phyloP scores from a whole-genome alignment of 768 basidiomycete species.

The Russula griseocarnosa region DNA sequence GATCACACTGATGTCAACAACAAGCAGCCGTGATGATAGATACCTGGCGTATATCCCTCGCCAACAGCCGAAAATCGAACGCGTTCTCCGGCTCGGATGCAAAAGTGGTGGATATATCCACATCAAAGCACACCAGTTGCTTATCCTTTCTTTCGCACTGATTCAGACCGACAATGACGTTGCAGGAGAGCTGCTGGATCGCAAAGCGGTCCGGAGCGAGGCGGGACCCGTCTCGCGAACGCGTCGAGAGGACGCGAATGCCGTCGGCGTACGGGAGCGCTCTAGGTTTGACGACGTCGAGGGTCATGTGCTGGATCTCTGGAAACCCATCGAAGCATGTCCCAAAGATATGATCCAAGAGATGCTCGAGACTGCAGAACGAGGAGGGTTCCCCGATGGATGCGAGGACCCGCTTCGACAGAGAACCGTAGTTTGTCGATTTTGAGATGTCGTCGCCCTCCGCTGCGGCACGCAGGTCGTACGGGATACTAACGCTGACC shows the following conservation, averaged over 20 bases:
- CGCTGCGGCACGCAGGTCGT: slow-evolving; percentile 50
- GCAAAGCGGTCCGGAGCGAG: slow-evolving; percentile 26
- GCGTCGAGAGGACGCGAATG: slow-evolving; percentile 41
- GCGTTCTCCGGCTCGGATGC: slow-evolving; percentile 7
- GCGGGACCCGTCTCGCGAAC: slow-evolving; percentile 29
- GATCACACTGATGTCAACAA: not conserved
- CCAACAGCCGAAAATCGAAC: slow-evolving; percentile 44
- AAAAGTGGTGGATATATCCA: slow-evolving; percentile 36
- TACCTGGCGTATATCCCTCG: slow-evolving; percentile 37
- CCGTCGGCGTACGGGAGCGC: slow-evolving; percentile 50
- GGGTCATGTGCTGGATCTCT: slow-evolving; percentile 37
- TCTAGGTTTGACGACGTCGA: slow-evolving; percentile 48
- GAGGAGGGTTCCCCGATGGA: slow-evolving; percentile 25
- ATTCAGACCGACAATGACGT: slow-evolving; percentile 64
- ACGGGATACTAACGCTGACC: slow-evolving; percentile 47
- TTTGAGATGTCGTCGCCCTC: slow-evolving; percentile 49
- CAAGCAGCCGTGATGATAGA: slow-evolving; percentile 22
- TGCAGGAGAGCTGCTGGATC: slow-evolving; percentile 45
- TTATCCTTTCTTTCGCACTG: slow-evolving; percentile 58
- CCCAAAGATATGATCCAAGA: slow-evolving; percentile 43
- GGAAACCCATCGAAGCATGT: slow-evolving; percentile 38
- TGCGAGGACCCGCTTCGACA: slow-evolving; percentile 37
- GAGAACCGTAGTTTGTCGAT: slow-evolving; percentile 62
- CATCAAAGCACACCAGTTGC: slow-evolving; percentile 55
- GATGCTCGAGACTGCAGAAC: slow-evolving; percentile 46